Conservation (phyloP, 2,329 filamentous ascomycete genomes). For the Fusarium lyarnte region DNA sequence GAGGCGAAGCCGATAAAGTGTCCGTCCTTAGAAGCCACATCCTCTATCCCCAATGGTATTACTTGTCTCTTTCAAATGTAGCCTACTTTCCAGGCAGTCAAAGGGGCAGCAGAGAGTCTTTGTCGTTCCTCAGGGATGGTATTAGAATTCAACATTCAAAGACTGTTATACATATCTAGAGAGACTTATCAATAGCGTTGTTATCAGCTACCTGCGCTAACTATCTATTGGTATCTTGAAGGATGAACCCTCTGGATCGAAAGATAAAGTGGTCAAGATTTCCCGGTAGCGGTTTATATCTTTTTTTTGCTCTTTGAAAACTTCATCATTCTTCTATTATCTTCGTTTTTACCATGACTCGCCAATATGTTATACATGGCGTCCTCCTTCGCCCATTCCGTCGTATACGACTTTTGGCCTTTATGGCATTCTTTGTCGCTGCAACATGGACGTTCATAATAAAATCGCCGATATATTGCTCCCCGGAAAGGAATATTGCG, state of each 20-base stretch:
- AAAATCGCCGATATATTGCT: fast-evolving
- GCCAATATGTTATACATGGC: too few relatives aligned
- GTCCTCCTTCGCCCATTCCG: neutral
- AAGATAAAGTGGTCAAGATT: neutral
- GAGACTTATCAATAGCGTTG: too few relatives aligned
- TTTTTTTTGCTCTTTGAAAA: neutral
- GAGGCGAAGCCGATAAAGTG: neutral
- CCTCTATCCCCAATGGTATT: neutral
- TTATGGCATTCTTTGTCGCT: neutral
- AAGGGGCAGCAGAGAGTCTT: neutral
- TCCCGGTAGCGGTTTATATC: fast-evolving
- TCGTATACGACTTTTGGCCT: neutral
- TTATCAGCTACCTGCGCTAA: too few relatives aligned
- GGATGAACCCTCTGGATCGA: too few relatives aligned
- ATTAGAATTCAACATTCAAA: neutral
- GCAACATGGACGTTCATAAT: neutral
- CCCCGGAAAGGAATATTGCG: neutral
- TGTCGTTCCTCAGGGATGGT: too few relatives aligned
- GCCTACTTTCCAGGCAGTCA: neutral
- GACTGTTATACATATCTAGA: too few relatives aligned
- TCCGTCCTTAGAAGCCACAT: neutral
- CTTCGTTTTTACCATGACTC: too few relatives aligned
- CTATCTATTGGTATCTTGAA: neutral
- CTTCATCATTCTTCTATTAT: too few relatives aligned
- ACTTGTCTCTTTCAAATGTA: neutral